Evolutionary conservation across 1,284 basidiomycete species (phyloP), one percentile per base, ranked within the genome.

Genomic region (Austroboletus niveus): DNA sequence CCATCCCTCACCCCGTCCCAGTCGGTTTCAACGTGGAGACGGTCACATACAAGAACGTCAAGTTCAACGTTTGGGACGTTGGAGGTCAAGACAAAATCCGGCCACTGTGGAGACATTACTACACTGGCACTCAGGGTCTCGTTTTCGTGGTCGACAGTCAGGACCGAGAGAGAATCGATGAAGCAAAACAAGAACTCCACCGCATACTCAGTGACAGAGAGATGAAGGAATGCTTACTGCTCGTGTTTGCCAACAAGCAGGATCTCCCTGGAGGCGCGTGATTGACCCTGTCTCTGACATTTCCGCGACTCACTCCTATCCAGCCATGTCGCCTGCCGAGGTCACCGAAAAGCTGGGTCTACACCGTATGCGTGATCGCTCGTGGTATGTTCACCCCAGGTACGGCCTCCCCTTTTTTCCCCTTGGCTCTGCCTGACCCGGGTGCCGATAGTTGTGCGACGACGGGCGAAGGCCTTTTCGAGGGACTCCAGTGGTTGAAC

Each of bases 61-160:
- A 96, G 69, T 99, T 99, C 81, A 99, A 97, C 65, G 97, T 99
- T 24, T 99, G 97, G 97, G 97, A 99, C 72, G 97, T 99, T 53
- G 97, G 97, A 70, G 97, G 95, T 36, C 95, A 98, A 75, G 95
- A 98, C 78, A 98, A 98, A 81, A 98, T 98, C 66, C 82, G 97
- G 57, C 97, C 97, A 44, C 79, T 99, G 49, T 99, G 96, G 96
- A 82, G 97, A 73, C 96, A 98, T 74, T 98, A 98, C 81, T 84
- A 87, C 82, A 98, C 97, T 59, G 98, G 97, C 73, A 99, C 97
- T 27, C 97, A 99, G 75, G 97, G 96, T 63, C 93, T 99, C 72
- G 97, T 99, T 60, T 99, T 98, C 73, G 86, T 98, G 49, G 85
- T 98, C 45, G 86, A 89, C 73, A 86, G 87, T 62, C 84, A 94